phyloP scores from a whole-genome alignment of 225 moss, liverwort and hornwort species.

The Rhytidiadelphus loreus region DNA sequence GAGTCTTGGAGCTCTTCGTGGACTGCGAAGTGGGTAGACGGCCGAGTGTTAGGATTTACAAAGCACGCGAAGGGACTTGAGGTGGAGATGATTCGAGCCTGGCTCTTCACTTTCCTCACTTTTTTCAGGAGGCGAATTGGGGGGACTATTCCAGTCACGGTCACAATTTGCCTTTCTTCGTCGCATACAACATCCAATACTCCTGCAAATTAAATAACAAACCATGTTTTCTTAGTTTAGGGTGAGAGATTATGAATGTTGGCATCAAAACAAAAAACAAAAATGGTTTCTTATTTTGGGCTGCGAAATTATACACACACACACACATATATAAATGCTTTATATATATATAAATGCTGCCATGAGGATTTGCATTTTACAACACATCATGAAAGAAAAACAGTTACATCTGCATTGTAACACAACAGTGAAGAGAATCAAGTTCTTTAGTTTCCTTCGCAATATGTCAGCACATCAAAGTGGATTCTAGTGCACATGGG shows the following conservation, averaged over 20 bases:
- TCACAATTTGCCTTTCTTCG: constrained; percentile 10
- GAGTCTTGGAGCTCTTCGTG: not conserved
- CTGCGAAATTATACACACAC: not conserved
- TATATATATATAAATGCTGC: too few species aligned
- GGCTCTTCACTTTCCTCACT: constrained; percentile 14
- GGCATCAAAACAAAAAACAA: not conserved
- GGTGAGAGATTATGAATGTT: not conserved
- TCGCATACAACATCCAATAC: constrained; percentile 24
- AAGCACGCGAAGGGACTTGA: constrained; percentile 7
- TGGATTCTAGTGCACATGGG: not conserved
- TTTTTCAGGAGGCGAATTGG: constrained; percentile 18
- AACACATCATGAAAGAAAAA: not conserved
- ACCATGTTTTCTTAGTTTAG: not conserved
- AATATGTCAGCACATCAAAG: not conserved
- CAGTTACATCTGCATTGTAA: not conserved
- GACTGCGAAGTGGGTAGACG: not conserved
- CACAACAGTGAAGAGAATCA: too few species aligned
- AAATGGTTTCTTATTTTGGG: too few species aligned
- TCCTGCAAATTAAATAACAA: not conserved
- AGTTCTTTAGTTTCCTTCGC: not conserved
- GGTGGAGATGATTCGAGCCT: constrained; percentile 16
- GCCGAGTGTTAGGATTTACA: not conserved
- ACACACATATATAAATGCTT: too few species aligned
- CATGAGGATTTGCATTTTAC: not conserved
- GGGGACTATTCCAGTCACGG: constrained; percentile 10